phyloP scores from a whole-genome alignment of 441 rosid genomes.

The Corymbia citriodora region DNA sequence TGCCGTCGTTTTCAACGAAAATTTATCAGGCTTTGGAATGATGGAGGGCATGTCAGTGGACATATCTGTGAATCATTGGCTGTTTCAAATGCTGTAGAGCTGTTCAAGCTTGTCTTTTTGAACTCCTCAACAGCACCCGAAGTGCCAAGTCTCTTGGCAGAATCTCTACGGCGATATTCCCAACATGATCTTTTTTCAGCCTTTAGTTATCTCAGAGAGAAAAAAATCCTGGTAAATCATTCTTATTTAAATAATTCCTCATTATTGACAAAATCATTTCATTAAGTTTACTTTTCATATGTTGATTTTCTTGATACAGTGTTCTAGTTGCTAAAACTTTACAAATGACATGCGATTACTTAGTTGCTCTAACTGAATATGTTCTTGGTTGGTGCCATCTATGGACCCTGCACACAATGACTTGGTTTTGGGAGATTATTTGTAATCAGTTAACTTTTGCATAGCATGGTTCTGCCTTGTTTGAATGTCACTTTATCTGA shows the following conservation, averaged over 20 bases:
- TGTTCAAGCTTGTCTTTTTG: conserved; percentile 90
- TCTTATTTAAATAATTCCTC: neutral
- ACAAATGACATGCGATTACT: neutral
- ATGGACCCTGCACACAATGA: neutral
- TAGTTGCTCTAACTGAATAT: neutral
- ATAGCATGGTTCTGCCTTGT: neutral
- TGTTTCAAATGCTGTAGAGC: conserved; percentile 88
- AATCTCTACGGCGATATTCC: conserved; percentile 81
- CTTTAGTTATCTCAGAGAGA: conserved; percentile 90
- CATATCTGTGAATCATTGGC: conserved; percentile 73
- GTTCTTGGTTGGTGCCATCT: neutral
- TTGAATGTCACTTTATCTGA: neutral
- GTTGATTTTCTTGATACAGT: neutral
- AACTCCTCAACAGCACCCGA: conserved; percentile 69
- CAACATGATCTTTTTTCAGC: conserved; percentile 96
- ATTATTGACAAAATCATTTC: neutral
- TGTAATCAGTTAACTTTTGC: neutral
- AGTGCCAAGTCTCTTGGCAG: conserved; percentile 64
- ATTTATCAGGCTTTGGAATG: conserved; percentile 51
- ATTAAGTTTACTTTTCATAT: neutral
- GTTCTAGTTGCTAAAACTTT: neutral
- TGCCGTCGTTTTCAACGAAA: conserved; percentile 47
- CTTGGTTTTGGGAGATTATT: neutral
- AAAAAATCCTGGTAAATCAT: conserved; percentile 69
- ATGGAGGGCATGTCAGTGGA: conserved; percentile 38